These are phyloP conservation scores for Cynanchum wilfordii DNA, from an alignment of 257 asterid species.

Conservation along the genomic window DNA sequence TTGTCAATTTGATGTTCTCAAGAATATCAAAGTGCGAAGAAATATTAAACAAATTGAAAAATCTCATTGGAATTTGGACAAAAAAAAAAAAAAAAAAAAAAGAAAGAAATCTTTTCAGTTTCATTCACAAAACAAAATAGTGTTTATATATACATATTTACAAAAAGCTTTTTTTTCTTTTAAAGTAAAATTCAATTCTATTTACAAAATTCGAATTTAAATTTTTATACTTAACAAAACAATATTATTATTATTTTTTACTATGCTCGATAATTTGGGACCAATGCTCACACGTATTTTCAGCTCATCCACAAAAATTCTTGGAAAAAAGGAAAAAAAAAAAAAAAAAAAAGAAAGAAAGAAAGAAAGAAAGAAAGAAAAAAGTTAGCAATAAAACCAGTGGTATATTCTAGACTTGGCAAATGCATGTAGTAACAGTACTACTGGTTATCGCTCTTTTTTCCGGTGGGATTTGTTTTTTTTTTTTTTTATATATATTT, in stretches of 20 bases:
- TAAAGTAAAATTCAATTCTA: too few relatives aligned
- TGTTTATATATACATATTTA: too few relatives aligned
- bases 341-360: too few relatives aligned
- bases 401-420: constrained; percentile 13
- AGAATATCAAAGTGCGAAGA: background rate
- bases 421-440: background rate
- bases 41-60: background rate
- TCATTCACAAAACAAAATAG: too few relatives aligned
- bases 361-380: background rate
- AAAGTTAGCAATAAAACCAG: constrained; percentile 5
- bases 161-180: too few relatives aligned
- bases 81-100: too few relatives aligned
- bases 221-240: too few relatives aligned
- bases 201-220: too few relatives aligned
- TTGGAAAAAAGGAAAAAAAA: background rate
- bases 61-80: background rate
- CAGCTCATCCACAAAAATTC: background rate
- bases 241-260: too few relatives aligned
- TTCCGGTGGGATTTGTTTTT: too few relatives aligned
- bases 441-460: background rate
- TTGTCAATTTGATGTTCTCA: background rate
- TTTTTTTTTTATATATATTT: background rate
- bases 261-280: too few relatives aligned
- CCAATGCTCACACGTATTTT: background rate
- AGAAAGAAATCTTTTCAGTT: too few relatives aligned